A percentile compares a stretch with the other conserved stretches of the same genome.
These are phyloP conservation scores for Pholiota conissans DNA, from an alignment of 768 basidiomycete species.

Conservation along the genomic window DNA sequence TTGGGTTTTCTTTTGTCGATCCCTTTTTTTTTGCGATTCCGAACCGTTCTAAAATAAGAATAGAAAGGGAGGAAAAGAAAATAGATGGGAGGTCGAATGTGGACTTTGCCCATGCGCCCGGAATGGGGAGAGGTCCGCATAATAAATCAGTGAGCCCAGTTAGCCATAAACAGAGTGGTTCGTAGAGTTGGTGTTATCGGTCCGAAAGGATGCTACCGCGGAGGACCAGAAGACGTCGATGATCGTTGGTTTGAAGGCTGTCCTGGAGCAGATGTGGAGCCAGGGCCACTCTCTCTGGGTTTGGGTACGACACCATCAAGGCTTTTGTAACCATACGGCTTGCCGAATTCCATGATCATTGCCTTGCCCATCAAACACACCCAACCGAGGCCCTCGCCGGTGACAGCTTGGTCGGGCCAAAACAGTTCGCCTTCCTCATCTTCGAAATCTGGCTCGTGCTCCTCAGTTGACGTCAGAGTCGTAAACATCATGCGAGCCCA, in stretches of 20 bases:
- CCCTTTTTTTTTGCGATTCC: constrained; percentile 13
- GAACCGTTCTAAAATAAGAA: constrained; percentile 8
- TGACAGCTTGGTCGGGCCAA: constrained; percentile 75
- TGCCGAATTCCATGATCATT: constrained; percentile 83
- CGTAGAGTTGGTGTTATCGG: constrained; percentile 9
- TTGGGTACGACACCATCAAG: constrained; percentile 73
- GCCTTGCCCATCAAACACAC: constrained; percentile 86
- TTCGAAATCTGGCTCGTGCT: constrained; percentile 80
- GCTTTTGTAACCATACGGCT: constrained; percentile 71
- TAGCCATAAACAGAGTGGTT: constrained; percentile 6
- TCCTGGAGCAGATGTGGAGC: background rate
- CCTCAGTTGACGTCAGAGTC: constrained; percentile 61
- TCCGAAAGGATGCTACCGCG: constrained; percentile 13
- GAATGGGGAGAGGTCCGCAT: constrained; percentile 11
- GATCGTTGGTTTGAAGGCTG: constrained; percentile 6
- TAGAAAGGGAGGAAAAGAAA: constrained; percentile 7
- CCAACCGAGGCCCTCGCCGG: constrained; percentile 82
- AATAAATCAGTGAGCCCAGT: constrained; percentile 15
- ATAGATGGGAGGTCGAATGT: constrained; percentile 7
- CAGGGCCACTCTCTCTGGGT: constrained; percentile 28
- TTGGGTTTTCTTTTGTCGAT: constrained; percentile 13
- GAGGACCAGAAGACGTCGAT: constrained; percentile 10
- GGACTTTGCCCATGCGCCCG: constrained; percentile 16
- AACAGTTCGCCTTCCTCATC: constrained; percentile 86
- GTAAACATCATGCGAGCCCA: constrained; percentile 73